Conservation (phyloP, 108 stramenopile species). For the Fragilariopsis cylindrus region DNA sequence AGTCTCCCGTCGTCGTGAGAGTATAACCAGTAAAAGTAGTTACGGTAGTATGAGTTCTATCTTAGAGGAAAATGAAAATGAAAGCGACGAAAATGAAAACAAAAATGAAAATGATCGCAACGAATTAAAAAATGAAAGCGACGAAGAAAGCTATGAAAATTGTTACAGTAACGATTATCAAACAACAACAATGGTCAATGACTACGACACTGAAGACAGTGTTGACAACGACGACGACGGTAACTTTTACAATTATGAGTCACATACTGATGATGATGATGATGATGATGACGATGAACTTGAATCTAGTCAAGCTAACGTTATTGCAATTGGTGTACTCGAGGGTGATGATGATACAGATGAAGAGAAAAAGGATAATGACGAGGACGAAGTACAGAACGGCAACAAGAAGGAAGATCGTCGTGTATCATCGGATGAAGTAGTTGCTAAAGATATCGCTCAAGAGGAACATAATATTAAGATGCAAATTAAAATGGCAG, state of each 20-base stretch:
- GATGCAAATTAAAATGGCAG: neutral
- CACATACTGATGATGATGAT: too few species aligned
- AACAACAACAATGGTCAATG: slow-evolving; percentile 5
- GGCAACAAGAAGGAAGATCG: neutral
- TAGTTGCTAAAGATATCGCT: slow-evolving; percentile 22
- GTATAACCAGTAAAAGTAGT: too few species aligned
- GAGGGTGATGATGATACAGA: slow-evolving; percentile 2
- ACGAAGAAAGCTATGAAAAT: neutral
- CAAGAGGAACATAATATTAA: slow-evolving; percentile 25
- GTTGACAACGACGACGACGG: neutral
- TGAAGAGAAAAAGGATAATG: neutral
- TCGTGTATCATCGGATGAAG: neutral
- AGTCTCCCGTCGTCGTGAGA: too few species aligned
- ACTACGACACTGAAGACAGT: neutral
- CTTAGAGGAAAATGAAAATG: neutral
- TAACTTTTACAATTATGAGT: too few species aligned
- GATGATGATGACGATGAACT: too few species aligned
- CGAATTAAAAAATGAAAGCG: slow-evolving; percentile 3
- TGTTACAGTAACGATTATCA: neutral
- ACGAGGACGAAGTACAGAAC: neutral
- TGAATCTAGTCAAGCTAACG: too few species aligned
- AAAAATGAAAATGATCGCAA: neutral
- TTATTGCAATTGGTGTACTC: slow-evolving; percentile 12
- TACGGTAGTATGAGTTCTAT: too few species aligned
- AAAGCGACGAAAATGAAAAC: neutral